Evolutionary conservation across 805 yeast genomes (phyloP).

Genomic region (Myxozyma melibiosi): DNA sequence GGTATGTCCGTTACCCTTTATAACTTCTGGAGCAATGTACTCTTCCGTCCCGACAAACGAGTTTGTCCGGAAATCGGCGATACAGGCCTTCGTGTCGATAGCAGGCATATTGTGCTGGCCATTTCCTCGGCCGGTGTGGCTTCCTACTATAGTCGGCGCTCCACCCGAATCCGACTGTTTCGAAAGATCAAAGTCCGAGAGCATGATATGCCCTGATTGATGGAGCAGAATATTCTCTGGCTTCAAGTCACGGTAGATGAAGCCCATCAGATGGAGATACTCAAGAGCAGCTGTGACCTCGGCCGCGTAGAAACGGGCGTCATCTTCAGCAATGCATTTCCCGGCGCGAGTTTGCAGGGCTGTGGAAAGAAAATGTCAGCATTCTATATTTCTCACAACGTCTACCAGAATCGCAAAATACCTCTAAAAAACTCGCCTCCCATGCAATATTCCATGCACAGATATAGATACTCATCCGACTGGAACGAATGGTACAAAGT

Average conservation of each 20-base stretch:
- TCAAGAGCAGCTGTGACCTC: slow-evolving; percentile 98
- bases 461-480: slow-evolving; percentile 83
- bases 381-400: background rate
- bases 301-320: slow-evolving; percentile 91
- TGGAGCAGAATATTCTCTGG: slow-evolving; percentile 94
- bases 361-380: background rate
- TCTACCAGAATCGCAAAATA: background rate
- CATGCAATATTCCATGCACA: slow-evolving; percentile 99
- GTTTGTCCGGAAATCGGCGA: slow-evolving; percentile 94
- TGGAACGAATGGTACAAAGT: slow-evolving; percentile 96
- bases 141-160: slow-evolving; percentile 66
- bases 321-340: slow-evolving; percentile 81
- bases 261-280: slow-evolving; percentile 94
- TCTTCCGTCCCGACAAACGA: slow-evolving; percentile 99
- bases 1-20: slow-evolving; percentile 95
- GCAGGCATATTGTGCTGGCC: slow-evolving; percentile 55
- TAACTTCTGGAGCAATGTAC: slow-evolving; percentile 97
- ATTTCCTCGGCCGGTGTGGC: slow-evolving; percentile 37
- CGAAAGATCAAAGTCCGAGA: slow-evolving; percentile 92
- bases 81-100: slow-evolving; percentile 90
- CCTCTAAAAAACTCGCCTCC: slow-evolving; percentile 95
- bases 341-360: slow-evolving; percentile 90
- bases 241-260: slow-evolving; percentile 91
- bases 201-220: slow-evolving; percentile 97
- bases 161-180: slow-evolving; percentile 81